phyloP scores from a whole-genome alignment of 1,139 yeast species.

The Candida pseudoviswanathii region DNA sequence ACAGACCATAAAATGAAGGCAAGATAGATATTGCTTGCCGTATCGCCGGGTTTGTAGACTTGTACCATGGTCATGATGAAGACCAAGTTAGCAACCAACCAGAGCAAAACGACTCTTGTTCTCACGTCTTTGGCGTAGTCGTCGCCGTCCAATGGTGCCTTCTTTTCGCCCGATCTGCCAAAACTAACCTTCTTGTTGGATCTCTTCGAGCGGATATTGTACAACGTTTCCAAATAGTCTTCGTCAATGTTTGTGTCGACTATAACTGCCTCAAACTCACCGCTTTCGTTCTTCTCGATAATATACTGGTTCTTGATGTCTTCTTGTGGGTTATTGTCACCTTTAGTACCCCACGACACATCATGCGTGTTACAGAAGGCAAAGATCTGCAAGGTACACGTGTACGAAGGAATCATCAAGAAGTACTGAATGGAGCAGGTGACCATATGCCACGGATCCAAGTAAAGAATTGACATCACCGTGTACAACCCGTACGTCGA shows the following conservation, averaged over 20 bases:
- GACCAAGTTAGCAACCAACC: constrained; percentile 83
- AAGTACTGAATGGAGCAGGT: constrained; percentile 50
- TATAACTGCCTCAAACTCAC: constrained; percentile 85
- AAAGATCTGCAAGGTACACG: constrained; percentile 50
- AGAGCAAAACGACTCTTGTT: constrained; percentile 87
- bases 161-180: constrained; percentile 37
- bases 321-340: constrained; percentile 64
- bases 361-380: constrained; percentile 55
- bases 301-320: constrained; percentile 46
- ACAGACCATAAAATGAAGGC: constrained; percentile 90
- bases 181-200: constrained; percentile 55
- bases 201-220: constrained; percentile 74
- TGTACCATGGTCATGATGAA: constrained; percentile 86
- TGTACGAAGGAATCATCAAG: constrained; percentile 49
- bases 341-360: constrained; percentile 55
- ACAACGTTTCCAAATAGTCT: constrained; percentile 75
- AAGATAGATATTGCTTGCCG: constrained; percentile 65
- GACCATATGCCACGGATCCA: constrained; percentile 57
- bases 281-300: constrained; percentile 49
- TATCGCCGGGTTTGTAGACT: constrained; percentile 66
- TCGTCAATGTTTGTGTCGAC: constrained; percentile 91
- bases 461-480: constrained; percentile 47
- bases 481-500: constrained; percentile 51
- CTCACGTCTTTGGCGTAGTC: constrained; percentile 95
- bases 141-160: constrained; percentile 56